These are phyloP conservation scores for Metschnikowia noctiluminum DNA, from an alignment of 805 yeast species.

Conservation along the genomic window DNA sequence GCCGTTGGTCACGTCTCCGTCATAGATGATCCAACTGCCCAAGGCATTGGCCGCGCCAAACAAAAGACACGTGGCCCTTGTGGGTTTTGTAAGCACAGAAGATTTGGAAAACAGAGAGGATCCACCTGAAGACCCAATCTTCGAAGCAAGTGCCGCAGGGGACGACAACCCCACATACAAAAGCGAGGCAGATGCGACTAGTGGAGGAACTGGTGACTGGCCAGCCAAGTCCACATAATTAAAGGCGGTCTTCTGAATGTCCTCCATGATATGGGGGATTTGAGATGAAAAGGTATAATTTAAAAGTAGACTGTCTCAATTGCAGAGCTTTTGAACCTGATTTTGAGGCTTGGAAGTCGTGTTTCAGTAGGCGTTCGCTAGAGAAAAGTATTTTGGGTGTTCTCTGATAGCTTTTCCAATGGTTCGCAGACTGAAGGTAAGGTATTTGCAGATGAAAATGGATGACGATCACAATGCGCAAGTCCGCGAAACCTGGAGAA, in stretches of 20 bases:
- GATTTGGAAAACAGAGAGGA: conserved; percentile 20
- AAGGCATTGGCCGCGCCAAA: conserved; percentile 62
- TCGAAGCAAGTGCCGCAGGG: conserved; percentile 12
- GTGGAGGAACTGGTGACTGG: conserved; percentile 19
- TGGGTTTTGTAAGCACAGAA: conserved; percentile 28
- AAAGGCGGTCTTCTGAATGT: conserved; percentile 8
- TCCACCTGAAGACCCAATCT: conserved; percentile 20
- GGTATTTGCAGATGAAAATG: too few species aligned
- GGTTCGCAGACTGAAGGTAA: too few species aligned
- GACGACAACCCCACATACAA: conserved; percentile 14
- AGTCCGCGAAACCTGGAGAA: too few species aligned
- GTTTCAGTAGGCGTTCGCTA: too few species aligned
- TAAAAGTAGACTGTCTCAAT: too few species aligned
- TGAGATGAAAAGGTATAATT: not conserved
- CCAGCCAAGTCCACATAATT: conserved; percentile 15
- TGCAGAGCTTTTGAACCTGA: too few species aligned
- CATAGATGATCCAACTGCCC: conserved; percentile 73
- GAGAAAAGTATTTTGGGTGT: too few species aligned
- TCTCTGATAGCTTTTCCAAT: too few species aligned
- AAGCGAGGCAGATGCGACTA: conserved; percentile 13
- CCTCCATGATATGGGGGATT: conserved; percentile 7
- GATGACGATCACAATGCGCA: too few species aligned
- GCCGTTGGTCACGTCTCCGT: conserved; percentile 74
- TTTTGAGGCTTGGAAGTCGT: too few species aligned
- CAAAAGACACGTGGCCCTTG: conserved; percentile 41